These are phyloP conservation scores for Stevia rebaudiana DNA, from an alignment of 140 eudicot species.

Conservation along the genomic window DNA sequence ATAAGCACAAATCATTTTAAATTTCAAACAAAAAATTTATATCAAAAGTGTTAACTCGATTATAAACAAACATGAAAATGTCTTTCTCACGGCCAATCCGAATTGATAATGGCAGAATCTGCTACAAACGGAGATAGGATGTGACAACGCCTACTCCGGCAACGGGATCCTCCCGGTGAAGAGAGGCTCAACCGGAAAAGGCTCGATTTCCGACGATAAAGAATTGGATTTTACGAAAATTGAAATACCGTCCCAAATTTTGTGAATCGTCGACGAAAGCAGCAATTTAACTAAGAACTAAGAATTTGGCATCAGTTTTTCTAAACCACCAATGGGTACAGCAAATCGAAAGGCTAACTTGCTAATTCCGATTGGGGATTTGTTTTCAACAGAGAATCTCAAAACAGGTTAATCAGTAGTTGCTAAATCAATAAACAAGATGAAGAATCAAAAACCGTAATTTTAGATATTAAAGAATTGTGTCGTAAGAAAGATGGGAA, in stretches of 20 bases:
- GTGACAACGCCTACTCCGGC: conserved; percentile 26
- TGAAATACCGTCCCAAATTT: neutral
- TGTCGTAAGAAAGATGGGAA: too few species aligned
- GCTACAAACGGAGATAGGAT: conserved; percentile 40
- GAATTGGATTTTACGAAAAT: conserved; percentile 11
- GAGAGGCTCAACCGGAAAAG: conserved; percentile 6
- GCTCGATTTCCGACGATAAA: conserved; percentile 13
- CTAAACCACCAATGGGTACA: too few species aligned
- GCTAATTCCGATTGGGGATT: too few species aligned
- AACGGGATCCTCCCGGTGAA: neutral
- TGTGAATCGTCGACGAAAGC: neutral
- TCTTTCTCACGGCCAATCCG: conserved; percentile 23
- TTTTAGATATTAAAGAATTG: too few species aligned
- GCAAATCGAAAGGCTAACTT: too few species aligned
- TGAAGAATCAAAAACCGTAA: too few species aligned
- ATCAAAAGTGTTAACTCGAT: too few species aligned
- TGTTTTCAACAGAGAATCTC: too few species aligned
- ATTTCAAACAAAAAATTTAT: neutral
- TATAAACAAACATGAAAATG: conserved; percentile 1
- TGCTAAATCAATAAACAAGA: too few species aligned
- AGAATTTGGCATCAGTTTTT: too few species aligned
- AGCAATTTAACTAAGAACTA: conserved; percentile 18
- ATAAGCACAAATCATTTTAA: conserved; percentile 20
- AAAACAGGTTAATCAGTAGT: too few species aligned
- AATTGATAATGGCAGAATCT: conserved; percentile 28